Base-by-base conservation (phyloP, 805 yeast genomes). In the Yamadazyma sp. region DNA sequence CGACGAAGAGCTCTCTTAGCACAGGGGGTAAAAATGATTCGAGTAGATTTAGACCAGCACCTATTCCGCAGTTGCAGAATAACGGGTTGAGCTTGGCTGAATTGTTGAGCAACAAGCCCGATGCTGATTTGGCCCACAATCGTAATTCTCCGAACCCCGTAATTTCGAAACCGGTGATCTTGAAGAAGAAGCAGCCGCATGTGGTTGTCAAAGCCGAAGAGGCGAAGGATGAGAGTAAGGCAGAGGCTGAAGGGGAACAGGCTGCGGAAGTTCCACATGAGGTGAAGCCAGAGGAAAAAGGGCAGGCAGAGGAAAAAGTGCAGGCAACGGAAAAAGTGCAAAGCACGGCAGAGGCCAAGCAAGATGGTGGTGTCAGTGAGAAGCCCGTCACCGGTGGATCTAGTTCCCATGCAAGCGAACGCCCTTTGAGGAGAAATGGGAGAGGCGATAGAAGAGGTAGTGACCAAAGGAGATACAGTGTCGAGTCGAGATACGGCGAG, bases 21-120 rank as follows among this genome's bases (percentile, higher is more conserved):
- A 11, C 28, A 21, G 21, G n/a, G 3, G 13, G 20, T 6, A 9
- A 29, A 26, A 6, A 34, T 15, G 26, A 14, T 14, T 10, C 15
- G 5, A n/a, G 42, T 9, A 24, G 27, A 14, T 28, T 31, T 18
- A 28, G 16, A 20, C 52, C 59, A 2, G 50, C 60, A 2, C 50
- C 60, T 2, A 37, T 46, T n/a, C 54, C 58, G 48, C 14, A 41
- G 42, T 5, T 48, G 12, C 35, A 37, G 16, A 18, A 28, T 9
- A 39, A 43, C n/a, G 60, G 64, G 7, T 52, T 58, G 40, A 65
- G 71, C 43, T 54, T 67, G 41, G 74, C 74, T 2, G 64, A 64
- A 31, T 44, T 67, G 16, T 55, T 68, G 32, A 59, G 70, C 33
- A 47, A 28, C 28, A 49, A 44, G 29, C 50, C 46, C 1, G 43